Conservation (phyloP, 2,329 filamentous ascomycete species). For the Lachnellula subtilissima region DNA sequence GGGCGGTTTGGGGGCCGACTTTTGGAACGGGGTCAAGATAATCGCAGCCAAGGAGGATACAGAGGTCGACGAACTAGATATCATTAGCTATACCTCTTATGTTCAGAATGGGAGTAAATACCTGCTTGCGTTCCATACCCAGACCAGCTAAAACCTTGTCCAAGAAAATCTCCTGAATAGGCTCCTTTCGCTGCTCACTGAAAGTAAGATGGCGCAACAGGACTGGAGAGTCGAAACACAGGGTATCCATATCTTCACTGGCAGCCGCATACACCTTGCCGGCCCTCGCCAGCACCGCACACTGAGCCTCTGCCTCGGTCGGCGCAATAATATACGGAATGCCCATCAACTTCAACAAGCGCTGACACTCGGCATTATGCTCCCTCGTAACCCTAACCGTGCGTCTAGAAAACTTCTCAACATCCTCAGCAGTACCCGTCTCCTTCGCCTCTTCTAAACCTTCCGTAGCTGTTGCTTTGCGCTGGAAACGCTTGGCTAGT, state of each 20-base stretch:
- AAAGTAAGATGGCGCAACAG: constrained; percentile 90
- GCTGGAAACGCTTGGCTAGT: constrained; percentile 90
- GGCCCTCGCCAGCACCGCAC: constrained; percentile 79
- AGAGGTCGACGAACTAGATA: constrained; percentile 86
- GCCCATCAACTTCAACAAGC: constrained; percentile 88
- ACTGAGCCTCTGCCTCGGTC: constrained; percentile 96
- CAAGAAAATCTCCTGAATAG: constrained; percentile 90
- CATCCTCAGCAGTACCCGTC: constrained; percentile 92
- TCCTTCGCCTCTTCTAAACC: constrained; percentile 93
- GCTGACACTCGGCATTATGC: constrained; percentile 93
- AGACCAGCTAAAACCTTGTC: constrained; percentile 83
- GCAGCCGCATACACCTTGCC: constrained; percentile 97
- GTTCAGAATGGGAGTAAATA: constrained; percentile 33
- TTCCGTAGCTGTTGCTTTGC: constrained; percentile 88
- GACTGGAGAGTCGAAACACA: constrained; percentile 92
- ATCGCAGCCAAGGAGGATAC: constrained; percentile 94
- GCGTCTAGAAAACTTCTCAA: constrained; percentile 92
- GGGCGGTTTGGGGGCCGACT: constrained; percentile 82
- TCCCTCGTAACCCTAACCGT: constrained; percentile 94
- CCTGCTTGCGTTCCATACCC: constrained; percentile 81
- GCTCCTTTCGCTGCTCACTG: constrained; percentile 94
- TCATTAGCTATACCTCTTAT: constrained; percentile 2
- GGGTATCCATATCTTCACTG: constrained; percentile 97
- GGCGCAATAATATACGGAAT: constrained; percentile 92
- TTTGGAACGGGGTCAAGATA: constrained; percentile 97